Evolutionary conservation across 164 flowering plant species (phyloP), one percentile per base, ranked within the genome.

Genomic region (Brasenia schreberi): DNA sequence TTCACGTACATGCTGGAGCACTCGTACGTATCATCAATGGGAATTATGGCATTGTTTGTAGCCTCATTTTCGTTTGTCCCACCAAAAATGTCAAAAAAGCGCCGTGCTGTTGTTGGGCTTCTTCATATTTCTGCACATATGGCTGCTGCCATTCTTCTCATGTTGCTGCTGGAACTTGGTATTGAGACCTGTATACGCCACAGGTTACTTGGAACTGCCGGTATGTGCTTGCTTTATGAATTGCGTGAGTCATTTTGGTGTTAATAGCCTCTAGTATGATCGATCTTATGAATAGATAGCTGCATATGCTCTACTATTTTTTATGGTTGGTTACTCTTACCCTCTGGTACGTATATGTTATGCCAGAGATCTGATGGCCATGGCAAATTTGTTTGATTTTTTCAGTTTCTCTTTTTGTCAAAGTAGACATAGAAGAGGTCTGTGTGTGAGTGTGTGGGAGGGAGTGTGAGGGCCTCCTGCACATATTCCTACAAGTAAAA

Each of bases 121-220:
- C 88, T 95, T 73, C 99, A 95, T 78, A 91, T 88, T 77, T 79
- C 84, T 71, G 90, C 96, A 42, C 99, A 95, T 77, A 79, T 95
- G 68, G 73, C 84, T 65, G 79, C 99, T 60, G 99, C 97, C 42
- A 77, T 92, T 65, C 71, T 95, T 76, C 89, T 95, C 42, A 88
- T 92, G 98, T 68, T 95, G 76, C 82, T 95, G 65, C 70, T 95
- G 79, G 99, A 95, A 80, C 65, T 95, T 75, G 99, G 96, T 62
- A 71, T 95, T 59, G 99, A 95, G 77, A 92, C 81, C 16, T 95
- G 99, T 68, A 83, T 95, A 63, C 84, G 84, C 71, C 96, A 95
- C 82, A 77, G 81, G 63, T 80, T 95, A 14, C 79, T 92, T 68
- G 96, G 88, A 68, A 90, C 98, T 62, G 87, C 94, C 78, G 99